Evolutionary conservation across 148 eudicot genomes (phyloP), one percentile per base, ranked within the genome.

Genomic region (Euryodendron excelsum): DNA sequence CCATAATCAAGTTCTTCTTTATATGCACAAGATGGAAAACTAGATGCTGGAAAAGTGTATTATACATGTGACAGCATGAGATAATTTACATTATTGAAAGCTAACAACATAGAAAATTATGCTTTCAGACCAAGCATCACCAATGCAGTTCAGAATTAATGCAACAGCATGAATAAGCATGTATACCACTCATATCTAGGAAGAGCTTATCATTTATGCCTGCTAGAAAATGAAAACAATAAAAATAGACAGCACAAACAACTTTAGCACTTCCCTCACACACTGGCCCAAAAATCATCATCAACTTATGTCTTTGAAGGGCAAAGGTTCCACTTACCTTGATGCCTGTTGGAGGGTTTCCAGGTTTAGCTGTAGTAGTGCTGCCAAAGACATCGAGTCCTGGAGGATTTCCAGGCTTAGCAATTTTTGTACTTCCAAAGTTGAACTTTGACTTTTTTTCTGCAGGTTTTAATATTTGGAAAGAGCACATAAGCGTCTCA

Each of bases 381-480:
- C 72, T 67, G 72, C 31, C 17, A n/a, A 39, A 67, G 47, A 41
- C 30, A n/a, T 39, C 72, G 64, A 79, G 67, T 58, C 85, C 87
- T 69, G 34, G 30, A 25, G 73, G 53, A 30, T 27, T 68, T 68
- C 72, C 72, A 68, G 72, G 47, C 82, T 86, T 88, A 27, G 88
- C 52, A 59, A 84, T 79, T 23, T 82, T 72, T 31, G 85, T 77
- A 79, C 87, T 86, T 52, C 91, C 90, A 73, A 89, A 87, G 64
- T 62, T 85, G 76, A 83, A 85, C 73, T 59, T 89, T n/a, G 85
- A 37, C 74, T 85, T 89, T 87, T 83, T 89, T 79, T 87, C 90
- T 15, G 90, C 90, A 8, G 90, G 91, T 87, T 89, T 89, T 53
- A 89, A 37, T 77, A 89, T 89, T 73, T 87, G 91, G 69, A 89